phyloP scores from a whole-genome alignment of 176 grass and related monocot genomes.

The Hsuehochloa calcarea region DNA sequence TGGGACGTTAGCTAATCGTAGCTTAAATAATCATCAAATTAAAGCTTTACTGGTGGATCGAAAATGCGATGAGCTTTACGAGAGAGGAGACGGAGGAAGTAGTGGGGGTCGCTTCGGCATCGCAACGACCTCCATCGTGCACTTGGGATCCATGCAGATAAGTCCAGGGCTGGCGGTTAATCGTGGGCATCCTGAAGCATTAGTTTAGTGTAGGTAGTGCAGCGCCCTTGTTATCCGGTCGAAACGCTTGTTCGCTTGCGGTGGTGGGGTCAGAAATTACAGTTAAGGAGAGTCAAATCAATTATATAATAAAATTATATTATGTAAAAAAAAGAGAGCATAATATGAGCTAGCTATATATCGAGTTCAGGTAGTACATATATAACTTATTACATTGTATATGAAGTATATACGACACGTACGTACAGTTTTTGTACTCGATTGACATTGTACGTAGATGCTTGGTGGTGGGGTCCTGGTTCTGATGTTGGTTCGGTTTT shows the following conservation, averaged over 20 bases:
- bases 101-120: conserved; percentile 56
- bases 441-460: background rate
- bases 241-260: background rate
- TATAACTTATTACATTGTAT: too few species aligned
- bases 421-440: background rate
- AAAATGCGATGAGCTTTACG: conserved; percentile 17
- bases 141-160: background rate
- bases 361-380: too few species aligned
- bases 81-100: conserved; percentile 3
- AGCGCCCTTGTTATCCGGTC: conserved; percentile 24
- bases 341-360: too few species aligned
- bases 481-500: background rate
- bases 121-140: conserved; percentile 34
- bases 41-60: background rate
- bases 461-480: background rate
- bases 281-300: too few species aligned
- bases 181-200: conserved; percentile 39
- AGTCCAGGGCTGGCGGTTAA: conserved; percentile 39
- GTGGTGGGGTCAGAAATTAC: too few species aligned
- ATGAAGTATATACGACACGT: too few species aligned
- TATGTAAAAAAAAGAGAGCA: too few species aligned
- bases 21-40: background rate
- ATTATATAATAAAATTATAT: too few species aligned
- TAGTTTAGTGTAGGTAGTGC: conserved; percentile 32
- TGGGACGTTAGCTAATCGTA: background rate